Percentiles rank a stretch among this genome's conserved stretches.
Conservation (phyloP, 2,329 filamentous ascomycete species). For the Cryphonectria parasitica region DNA sequence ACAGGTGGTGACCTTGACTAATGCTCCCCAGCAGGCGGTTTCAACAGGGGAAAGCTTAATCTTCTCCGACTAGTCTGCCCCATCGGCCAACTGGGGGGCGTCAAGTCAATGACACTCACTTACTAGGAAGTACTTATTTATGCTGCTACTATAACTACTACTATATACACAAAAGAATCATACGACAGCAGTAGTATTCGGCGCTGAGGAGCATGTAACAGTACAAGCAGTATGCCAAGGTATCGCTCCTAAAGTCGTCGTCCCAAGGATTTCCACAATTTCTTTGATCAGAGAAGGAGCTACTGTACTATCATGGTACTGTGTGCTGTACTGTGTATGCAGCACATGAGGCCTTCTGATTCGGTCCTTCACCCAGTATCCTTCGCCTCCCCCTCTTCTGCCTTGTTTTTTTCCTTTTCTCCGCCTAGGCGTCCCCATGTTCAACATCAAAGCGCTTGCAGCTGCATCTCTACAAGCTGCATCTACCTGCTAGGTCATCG, state of each 20-base stretch:
- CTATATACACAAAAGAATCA: no score
- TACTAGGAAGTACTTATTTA: not conserved
- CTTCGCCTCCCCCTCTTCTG: not conserved
- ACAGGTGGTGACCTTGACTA: not conserved
- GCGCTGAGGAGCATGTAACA: not conserved
- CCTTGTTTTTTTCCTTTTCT: not conserved
- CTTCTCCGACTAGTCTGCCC: slow-evolving; percentile 14
- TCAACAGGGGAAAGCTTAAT: slow-evolving; percentile 28
- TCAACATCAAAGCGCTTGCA: slow-evolving; percentile 25
- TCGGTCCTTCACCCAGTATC: slow-evolving; percentile 29
- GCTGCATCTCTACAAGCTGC: not conserved
- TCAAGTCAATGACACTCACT: slow-evolving; percentile 4
- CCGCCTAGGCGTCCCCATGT: slow-evolving; percentile 11
- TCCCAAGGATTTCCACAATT: slow-evolving; percentile 2
- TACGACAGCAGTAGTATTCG: no score
- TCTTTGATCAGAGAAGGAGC: slow-evolving; percentile 17
- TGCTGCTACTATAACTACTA: no score
- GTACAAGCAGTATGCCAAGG: slow-evolving; percentile 4
- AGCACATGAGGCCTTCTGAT: slow-evolving; percentile 33
- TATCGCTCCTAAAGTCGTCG: slow-evolving; percentile 10
- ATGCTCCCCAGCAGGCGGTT: slow-evolving; percentile 23
- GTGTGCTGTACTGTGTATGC: not conserved
- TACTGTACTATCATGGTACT: not conserved
- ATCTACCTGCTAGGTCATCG: slow-evolving; percentile 1
- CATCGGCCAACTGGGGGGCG: not conserved